Conservation (phyloP, 805 yeast species). For the Saccharomycopsis vini region DNA sequence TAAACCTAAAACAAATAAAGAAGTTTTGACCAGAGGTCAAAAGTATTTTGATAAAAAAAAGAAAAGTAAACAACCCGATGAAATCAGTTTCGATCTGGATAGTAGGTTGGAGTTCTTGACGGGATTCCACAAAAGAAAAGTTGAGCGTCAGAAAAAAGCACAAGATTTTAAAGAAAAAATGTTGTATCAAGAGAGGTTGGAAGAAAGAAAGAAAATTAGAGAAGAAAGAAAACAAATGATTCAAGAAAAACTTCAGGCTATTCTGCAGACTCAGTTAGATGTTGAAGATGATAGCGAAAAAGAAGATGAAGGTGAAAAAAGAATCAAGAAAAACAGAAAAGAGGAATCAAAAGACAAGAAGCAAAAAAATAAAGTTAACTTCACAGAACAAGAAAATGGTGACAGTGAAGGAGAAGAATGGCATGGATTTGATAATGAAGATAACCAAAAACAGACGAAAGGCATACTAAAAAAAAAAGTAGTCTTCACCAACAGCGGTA, state of each 20-base stretch:
- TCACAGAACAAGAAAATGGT: slow-evolving; percentile 21
- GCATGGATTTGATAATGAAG: slow-evolving; percentile 31
- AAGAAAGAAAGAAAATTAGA: slow-evolving; percentile 59
- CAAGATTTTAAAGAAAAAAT: slow-evolving; percentile 67
- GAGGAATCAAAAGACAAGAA: slow-evolving; percentile 18
- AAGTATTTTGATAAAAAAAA: slow-evolving; percentile 61
- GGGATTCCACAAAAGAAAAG: slow-evolving; percentile 91
- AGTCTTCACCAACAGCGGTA: slow-evolving; percentile 14
- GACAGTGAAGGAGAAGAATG: slow-evolving; percentile 28
- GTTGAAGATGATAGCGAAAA: slow-evolving; percentile 23
- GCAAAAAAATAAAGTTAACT: slow-evolving; percentile 12
- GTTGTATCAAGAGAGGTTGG: slow-evolving; percentile 61
- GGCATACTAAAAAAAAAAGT: slow-evolving; percentile 19
- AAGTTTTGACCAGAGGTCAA: slow-evolving; percentile 81
- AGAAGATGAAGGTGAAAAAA: slow-evolving; percentile 19
- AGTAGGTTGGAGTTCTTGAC: slow-evolving; percentile 79
- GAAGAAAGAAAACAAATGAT: slow-evolving; percentile 63
- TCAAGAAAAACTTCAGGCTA: slow-evolving; percentile 51
- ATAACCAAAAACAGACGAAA: slow-evolving; percentile 20
- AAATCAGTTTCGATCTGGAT: slow-evolving; percentile 74
- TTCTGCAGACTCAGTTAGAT: slow-evolving; percentile 37
- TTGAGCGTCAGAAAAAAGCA: slow-evolving; percentile 83
- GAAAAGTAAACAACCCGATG: slow-evolving; percentile 53
- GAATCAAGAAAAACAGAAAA: slow-evolving; percentile 19
- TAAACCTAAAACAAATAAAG: slow-evolving; percentile 48